Conservation (phyloP, 2,329 filamentous ascomycete genomes). For the Emericellopsis atlantica region DNA sequence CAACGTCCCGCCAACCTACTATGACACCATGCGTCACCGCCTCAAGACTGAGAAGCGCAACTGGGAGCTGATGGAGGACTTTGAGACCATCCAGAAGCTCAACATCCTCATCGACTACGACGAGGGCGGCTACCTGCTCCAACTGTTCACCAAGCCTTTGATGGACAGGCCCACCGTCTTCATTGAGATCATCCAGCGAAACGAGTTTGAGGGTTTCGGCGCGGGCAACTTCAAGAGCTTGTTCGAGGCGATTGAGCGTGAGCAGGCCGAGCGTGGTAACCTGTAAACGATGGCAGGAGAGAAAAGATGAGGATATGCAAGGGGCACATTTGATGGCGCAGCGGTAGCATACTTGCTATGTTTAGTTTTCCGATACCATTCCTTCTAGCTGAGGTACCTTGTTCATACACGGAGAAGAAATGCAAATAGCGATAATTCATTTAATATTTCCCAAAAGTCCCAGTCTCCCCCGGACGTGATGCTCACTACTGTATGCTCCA, state of each 20-base stretch:
- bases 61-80: conserved; percentile 64
- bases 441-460: too few relatives aligned
- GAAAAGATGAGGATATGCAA: background rate
- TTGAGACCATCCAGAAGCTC: conserved; percentile 61
- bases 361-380: background rate
- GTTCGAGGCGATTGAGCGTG: conserved; percentile 90
- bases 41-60: conserved; percentile 49
- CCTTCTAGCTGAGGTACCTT: too few relatives aligned
- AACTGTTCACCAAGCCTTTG: conserved; percentile 73
- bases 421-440: too few relatives aligned
- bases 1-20: conserved; percentile 76
- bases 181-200: conserved; percentile 88
- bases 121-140: conserved; percentile 72
- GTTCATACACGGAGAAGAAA: too few relatives aligned
- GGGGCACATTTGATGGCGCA: background rate
- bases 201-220: conserved; percentile 84
- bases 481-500: too few relatives aligned
- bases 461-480: too few relatives aligned
- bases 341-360: background rate
- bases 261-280: conserved; percentile 80
- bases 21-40: conserved; percentile 61
- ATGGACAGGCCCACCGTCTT: conserved; percentile 95
- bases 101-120: conserved; percentile 95
- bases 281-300: conserved; percentile 28
- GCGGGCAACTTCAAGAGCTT: conserved; percentile 92